Evolutionary conservation across 2,329 filamentous ascomycete genomes (phyloP), one percentile per base, ranked within the genome.

Genomic region (Xylariomycetidae sp.): DNA sequence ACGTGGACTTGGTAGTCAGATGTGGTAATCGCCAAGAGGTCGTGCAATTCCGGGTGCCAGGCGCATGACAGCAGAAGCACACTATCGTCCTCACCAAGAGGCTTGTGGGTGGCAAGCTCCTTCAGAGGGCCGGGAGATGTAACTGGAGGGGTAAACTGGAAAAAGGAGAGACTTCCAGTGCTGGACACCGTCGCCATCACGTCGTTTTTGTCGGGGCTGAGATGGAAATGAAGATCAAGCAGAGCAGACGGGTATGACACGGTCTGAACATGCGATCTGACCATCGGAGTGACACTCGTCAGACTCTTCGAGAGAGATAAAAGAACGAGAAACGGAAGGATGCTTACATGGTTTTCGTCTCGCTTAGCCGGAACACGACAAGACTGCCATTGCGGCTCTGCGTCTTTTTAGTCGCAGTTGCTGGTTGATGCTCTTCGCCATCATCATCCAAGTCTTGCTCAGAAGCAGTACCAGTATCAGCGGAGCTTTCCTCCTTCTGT

Each of bases 191-290:
- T 77, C 8, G 79, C 87, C 33, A 94, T 70, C 4, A 83, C 61
- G 19, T 70, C 67, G 31, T 59, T 61, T 6, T 49, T 49, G 33
- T 67, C 56, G 2, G 50, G 43, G 32, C 60, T 52, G 2, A 74
- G 76, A 39, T 81, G 76, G 57, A 95, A 96, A 47, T 89, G 85
- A 19, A 95, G 65, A 54, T 95, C 89, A 33, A 95, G 72, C 18
- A 95, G 72, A 5, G 86, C 89, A 32, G 79, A 86, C 4, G 78
- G 72, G 15, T 84, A 77, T 5, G 64, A 50, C 4, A 80, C 43
- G 1, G 72, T 80, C 51, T 85, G 75, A 4, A 81, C 50, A 35
- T 71, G 63, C 2, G 57, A 57, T 46, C 78, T 82, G 39, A 47
- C 35, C 24, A 17, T 34, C 17, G 45, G 36, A 43, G 38, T 44